Percentiles rank a stretch among this genome's conserved stretches.
Evolutionary conservation across 2,329 filamentous ascomycete genomes (phyloP).

Genomic region (Parastagonospora avenae): DNA sequence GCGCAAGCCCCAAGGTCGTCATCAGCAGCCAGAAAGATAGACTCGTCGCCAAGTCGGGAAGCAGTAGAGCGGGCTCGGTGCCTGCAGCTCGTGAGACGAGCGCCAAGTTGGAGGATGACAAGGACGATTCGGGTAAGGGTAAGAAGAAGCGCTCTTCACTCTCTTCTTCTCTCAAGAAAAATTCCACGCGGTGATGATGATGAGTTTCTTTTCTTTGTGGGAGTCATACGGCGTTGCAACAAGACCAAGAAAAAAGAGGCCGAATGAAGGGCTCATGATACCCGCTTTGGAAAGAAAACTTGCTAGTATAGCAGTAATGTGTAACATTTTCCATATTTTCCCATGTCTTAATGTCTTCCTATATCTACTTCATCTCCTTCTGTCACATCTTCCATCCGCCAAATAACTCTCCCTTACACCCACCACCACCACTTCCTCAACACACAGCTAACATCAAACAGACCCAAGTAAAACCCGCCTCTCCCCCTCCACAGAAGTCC

Average conservation of each 20-base stretch:
- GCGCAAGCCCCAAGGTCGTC: constrained; percentile 43
- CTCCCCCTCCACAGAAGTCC: constrained; percentile 53
- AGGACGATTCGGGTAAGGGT: constrained; percentile 52
- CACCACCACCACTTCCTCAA: constrained; percentile 1
- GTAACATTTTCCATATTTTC: constrained; percentile 2
- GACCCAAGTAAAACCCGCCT: constrained; percentile 30
- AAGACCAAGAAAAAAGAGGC: background rate
- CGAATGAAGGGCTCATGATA: background rate
- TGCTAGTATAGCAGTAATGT: constrained; percentile 11
- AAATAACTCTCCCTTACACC: constrained; percentile 1
- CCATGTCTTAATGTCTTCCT: constrained; percentile 2
- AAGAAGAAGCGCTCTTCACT: constrained; percentile 42
- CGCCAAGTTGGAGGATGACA: constrained; percentile 58
- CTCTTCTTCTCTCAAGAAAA: constrained; percentile 6
- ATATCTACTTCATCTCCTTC: constrained; percentile 3
- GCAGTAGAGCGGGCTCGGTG: constrained; percentile 50
- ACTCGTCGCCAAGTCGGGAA: constrained; percentile 48
- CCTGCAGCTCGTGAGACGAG: constrained; percentile 54
- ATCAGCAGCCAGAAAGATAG: constrained; percentile 38
- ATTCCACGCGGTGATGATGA: background rate
- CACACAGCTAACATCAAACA: no score
- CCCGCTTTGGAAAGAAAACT: background rate
- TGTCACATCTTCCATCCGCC: constrained; percentile 2
- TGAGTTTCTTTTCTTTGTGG: background rate
- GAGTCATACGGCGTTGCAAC: background rate